Evolutionary conservation across 1,139 yeast species (phyloP).

Genomic region (Yamadazyma songkhlaensis): DNA sequence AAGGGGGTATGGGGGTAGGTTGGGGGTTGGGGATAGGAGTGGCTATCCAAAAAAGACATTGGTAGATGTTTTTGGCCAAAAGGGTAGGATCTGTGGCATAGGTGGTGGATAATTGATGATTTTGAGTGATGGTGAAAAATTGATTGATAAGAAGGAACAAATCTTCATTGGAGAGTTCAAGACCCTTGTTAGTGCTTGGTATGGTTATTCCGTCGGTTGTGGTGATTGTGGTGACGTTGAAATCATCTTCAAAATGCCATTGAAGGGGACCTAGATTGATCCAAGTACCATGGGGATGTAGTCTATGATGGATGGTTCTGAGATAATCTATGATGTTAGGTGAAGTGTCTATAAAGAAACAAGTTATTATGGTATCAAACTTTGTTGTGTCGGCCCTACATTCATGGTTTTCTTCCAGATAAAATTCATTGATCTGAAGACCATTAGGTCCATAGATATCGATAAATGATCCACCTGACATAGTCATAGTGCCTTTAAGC

Average conservation of each 20-base stretch:
- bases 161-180: constrained; percentile 66
- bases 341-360: constrained; percentile 81
- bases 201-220: constrained; percentile 12
- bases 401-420: constrained; percentile 15
- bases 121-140: constrained; percentile 52
- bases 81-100: constrained; percentile 37
- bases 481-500: constrained; percentile 45
- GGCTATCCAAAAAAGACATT: constrained; percentile 69
- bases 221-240: constrained; percentile 22
- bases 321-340: constrained; percentile 70
- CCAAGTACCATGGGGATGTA: constrained; percentile 65
- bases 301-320: constrained; percentile 50
- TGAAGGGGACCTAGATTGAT: constrained; percentile 80
- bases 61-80: constrained; percentile 57
- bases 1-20: background rate
- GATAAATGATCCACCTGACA: constrained; percentile 77
- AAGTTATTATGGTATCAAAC: constrained; percentile 62
- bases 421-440: constrained; percentile 4
- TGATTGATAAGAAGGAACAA: constrained; percentile 35
- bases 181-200: constrained; percentile 46
- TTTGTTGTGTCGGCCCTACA: constrained; percentile 40
- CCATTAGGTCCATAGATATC: constrained; percentile 64
- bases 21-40: background rate
- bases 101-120: background rate
- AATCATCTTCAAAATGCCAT: constrained; percentile 78